phyloP scores from a whole-genome alignment of 352 stramenopile genomes.

The Globisporangium mamillatum region DNA sequence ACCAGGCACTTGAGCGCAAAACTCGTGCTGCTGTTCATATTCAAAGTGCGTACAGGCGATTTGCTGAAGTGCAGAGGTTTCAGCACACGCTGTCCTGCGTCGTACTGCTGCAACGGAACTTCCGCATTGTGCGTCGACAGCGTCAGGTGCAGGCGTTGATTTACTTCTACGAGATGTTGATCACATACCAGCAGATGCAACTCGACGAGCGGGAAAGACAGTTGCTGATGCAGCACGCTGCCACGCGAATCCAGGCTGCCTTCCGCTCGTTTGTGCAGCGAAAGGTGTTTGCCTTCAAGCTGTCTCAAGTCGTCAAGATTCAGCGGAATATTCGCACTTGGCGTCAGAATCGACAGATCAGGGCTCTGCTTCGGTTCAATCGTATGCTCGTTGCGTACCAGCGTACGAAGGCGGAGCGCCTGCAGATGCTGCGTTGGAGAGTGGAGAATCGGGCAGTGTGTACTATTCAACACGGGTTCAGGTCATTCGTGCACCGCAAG shows the following conservation, averaged over 20 bases:
- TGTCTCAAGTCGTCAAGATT: conserved; percentile 21
- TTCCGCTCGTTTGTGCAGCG: conserved; percentile 18
- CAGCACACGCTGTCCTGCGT: conserved; percentile 22
- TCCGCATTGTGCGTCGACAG: conserved; percentile 35
- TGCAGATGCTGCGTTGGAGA: conserved; percentile 24
- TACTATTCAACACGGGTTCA: conserved; percentile 31
- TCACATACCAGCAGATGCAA: conserved; percentile 33
- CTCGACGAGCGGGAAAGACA: conserved; percentile 25
- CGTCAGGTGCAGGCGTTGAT: conserved; percentile 30
- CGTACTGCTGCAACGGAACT: conserved; percentile 35
- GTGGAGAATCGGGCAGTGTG: conserved; percentile 30
- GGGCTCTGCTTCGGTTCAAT: conserved; percentile 30
- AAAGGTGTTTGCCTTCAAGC: conserved; percentile 18
- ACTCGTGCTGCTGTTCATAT: conserved; percentile 30
- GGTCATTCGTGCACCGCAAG: conserved; percentile 20
- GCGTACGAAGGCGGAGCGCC: conserved; percentile 23
- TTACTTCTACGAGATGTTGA: conserved; percentile 36
- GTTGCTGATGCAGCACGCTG: conserved; percentile 12
- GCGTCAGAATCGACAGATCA: conserved; percentile 35
- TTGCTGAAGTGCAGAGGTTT: conserved; percentile 22
- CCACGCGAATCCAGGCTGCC: conserved; percentile 12
- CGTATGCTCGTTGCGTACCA: conserved; percentile 30
- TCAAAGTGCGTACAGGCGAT: conserved; percentile 27
- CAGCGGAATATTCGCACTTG: conserved; percentile 41
- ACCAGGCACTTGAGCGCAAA: conserved; percentile 11